Conservation (phyloP, 1,284 basidiomycete genomes). For the Rhodotorula mucilaginosa region DNA sequence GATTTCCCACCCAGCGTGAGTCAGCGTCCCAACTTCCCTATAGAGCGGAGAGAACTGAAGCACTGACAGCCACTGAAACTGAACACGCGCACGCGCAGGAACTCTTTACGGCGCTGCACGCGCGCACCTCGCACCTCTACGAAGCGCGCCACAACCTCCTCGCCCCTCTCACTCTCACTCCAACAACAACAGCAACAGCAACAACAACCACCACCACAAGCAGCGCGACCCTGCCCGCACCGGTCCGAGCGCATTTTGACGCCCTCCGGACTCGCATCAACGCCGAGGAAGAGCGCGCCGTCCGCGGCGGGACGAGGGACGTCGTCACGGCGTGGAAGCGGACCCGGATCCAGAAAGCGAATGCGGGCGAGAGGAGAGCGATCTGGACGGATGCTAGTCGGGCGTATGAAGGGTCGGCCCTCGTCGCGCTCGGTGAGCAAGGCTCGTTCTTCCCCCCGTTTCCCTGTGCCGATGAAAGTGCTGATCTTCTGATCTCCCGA, state of each 20-base stretch:
- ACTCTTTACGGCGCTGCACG: slow-evolving; percentile 25
- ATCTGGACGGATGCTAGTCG: slow-evolving; percentile 21
- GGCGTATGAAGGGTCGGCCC: slow-evolving; percentile 32
- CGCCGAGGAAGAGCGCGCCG: slow-evolving; percentile 12
- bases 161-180: slow-evolving; percentile 19
- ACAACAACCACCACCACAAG: not conserved
- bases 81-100: slow-evolving; percentile 4
- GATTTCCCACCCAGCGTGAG: not conserved
- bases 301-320: not conserved
- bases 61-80: too few relatives aligned
- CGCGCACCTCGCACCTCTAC: slow-evolving; percentile 14
- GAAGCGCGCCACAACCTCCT: slow-evolving; percentile 10
- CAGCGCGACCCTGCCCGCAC: slow-evolving; percentile 14
- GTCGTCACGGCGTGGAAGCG: not conserved
- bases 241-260: slow-evolving; percentile 15
- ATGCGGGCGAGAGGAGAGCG: slow-evolving; percentile 4
- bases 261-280: not conserved
- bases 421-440: slow-evolving; percentile 39
- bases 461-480: not conserved
- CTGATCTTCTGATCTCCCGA: not conserved
- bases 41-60: not conserved
- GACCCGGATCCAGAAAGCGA: not conserved
- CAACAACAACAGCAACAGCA: too few relatives aligned
- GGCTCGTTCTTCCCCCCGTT: too few relatives aligned
- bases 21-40: not conserved